Evolutionary conservation across 1,284 basidiomycete genomes (phyloP), one percentile per base, ranked within the genome.

Genomic region (Agaricales sp.): DNA sequence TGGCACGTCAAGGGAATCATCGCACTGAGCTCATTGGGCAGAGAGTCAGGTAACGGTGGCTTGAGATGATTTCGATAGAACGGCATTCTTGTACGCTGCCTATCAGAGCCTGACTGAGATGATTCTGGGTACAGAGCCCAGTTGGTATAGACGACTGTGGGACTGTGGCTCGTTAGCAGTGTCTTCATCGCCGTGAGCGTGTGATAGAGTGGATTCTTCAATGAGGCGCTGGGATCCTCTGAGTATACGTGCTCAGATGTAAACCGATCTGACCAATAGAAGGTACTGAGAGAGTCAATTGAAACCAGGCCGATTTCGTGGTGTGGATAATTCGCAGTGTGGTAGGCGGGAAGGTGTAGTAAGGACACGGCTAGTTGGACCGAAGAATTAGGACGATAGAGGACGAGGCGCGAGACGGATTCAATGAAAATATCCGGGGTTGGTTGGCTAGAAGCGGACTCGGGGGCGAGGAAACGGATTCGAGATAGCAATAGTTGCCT

Each of bases 201-300:
- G 51, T 73, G 67, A 19, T 68, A 63, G 18, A 78, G 60, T 35
- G 71, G 66, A 53, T 63, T 67, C 47, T 47, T 45, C 54, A 57
- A 46, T 49, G 55, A 38, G 46, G 44, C 49, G 51, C 26, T 50
- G 47, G 11, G 50, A 48, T 48, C 51, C 53, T 18, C 58, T 55
- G 43, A 67, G 73, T 47, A n/a, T n/a, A 69, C 55, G 53, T 80
- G 77, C 59, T 89, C 87, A 25, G 67, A 61, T 37, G 69, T 67
- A 59, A 79, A 81, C 35, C 83, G 78, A 60, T 92, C 87, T 6
- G 70, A 56, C 87, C 87, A 90, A 63, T 85, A 78, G 60, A 85
- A 88, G 0, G 84, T 61, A 60, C 82, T 84, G 50, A 89, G 65
- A 4, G 85, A 85, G 63, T 92, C 88, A 38, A 92, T 66, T 13